Conservation (phyloP, 2,329 filamentous ascomycete species). For the Cryphonectria japonica region DNA sequence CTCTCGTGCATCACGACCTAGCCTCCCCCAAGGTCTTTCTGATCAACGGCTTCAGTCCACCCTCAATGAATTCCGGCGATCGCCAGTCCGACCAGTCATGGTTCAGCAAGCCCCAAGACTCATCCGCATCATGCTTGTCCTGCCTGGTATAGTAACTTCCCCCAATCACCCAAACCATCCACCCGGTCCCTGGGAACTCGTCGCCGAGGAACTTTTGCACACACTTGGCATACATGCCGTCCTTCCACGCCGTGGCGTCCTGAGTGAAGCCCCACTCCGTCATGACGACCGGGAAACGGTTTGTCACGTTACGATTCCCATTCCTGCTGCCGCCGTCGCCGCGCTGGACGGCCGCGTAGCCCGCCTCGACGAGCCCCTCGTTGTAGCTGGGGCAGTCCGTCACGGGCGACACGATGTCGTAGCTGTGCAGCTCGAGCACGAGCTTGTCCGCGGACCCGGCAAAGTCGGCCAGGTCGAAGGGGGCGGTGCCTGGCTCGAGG, state of each 20-base stretch:
- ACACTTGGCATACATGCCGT: slow-evolving; percentile 20
- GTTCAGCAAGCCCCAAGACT: slow-evolving; percentile 51
- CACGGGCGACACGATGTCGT: slow-evolving; percentile 49
- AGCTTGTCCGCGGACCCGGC: slow-evolving; percentile 56
- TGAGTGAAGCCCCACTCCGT: slow-evolving; percentile 26
- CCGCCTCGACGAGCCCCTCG: slow-evolving; percentile 52
- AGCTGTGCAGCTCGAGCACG: slow-evolving; percentile 65
- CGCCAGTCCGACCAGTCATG: slow-evolving; percentile 45
- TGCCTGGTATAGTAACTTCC: slow-evolving; percentile 62
- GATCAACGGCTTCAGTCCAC: slow-evolving; percentile 44
- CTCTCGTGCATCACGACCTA: slow-evolving; percentile 2
- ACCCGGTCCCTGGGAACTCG: slow-evolving; percentile 46
- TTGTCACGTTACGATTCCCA: slow-evolving; percentile 24
- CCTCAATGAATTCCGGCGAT: slow-evolving; percentile 39
- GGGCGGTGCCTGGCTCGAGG: slow-evolving; percentile 49
- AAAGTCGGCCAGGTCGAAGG: slow-evolving; percentile 52
- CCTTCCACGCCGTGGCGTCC: slow-evolving; percentile 17
- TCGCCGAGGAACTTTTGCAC: slow-evolving; percentile 17
- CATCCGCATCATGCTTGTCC: slow-evolving; percentile 54
- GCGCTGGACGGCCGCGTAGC: slow-evolving; percentile 53
- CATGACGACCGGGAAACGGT: slow-evolving; percentile 39
- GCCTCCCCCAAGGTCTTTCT: slow-evolving; percentile 40
- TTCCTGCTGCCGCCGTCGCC: no score
- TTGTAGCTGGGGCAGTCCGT: slow-evolving; percentile 51
- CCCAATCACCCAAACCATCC: slow-evolving; percentile 61